Percentiles rank a stretch among this genome's conserved stretches.
These are phyloP conservation scores for Colletotrichum scovillei DNA, from an alignment of 2,329 filamentous ascomycete species.

Conservation along the genomic window DNA sequence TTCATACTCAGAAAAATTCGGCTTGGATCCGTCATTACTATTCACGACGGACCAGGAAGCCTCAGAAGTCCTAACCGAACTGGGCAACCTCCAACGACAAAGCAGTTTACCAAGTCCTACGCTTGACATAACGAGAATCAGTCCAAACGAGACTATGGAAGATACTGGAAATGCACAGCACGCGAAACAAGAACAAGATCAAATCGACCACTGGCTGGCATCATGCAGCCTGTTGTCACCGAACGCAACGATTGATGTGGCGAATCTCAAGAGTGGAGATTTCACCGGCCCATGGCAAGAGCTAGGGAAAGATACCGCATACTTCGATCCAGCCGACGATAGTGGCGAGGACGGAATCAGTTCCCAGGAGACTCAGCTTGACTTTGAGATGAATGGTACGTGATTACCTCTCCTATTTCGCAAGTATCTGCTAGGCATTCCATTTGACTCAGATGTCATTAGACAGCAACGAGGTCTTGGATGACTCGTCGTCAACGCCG, in stretches of 20 bases:
- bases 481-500: background rate
- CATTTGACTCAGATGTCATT: too few species aligned
- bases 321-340: background rate
- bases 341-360: background rate
- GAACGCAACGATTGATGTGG: background rate
- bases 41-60: background rate
- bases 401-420: too few species aligned
- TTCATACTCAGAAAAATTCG: background rate
- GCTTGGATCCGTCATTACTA: background rate
- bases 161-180: background rate
- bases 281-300: background rate
- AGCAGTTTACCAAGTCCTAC: background rate
- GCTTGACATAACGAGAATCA: background rate
- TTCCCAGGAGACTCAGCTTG: conserved; percentile 4
- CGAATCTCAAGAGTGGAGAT: background rate
- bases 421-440: background rate
- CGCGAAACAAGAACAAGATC: conserved; percentile 10
- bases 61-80: background rate
- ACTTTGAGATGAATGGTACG: conserved; percentile 8
- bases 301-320: background rate
- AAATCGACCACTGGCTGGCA: conserved; percentile 23
- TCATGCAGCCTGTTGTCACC: background rate
- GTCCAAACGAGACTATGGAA: background rate
- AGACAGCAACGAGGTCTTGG: background rate
- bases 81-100: background rate